phyloP scores from a whole-genome alignment of 2,329 filamentous ascomycete genomes.

The Diaporthe sp. region DNA sequence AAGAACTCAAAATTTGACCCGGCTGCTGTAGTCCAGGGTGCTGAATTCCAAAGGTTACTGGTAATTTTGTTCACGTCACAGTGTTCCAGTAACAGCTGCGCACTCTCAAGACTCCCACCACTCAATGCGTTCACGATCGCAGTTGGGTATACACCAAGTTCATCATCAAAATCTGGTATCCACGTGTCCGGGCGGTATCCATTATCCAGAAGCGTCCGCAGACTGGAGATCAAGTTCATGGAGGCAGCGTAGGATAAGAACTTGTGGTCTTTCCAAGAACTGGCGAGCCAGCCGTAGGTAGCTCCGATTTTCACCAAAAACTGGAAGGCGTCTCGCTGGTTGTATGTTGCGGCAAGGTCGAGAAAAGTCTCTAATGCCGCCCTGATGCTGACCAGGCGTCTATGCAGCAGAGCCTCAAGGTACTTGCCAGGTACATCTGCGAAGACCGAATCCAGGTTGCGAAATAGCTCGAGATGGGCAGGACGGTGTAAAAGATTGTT shows the following conservation, averaged over 20 bases:
- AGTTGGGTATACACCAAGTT: too few relatives aligned
- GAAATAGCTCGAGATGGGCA: background rate
- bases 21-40: too few relatives aligned
- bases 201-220: background rate
- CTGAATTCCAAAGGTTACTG: too few relatives aligned
- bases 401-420: background rate
- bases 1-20: background rate
- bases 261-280: background rate
- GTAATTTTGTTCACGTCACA: constrained; percentile 10
- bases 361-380: background rate
- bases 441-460: background rate
- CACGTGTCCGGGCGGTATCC: background rate
- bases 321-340: background rate
- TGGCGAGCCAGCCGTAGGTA: background rate
- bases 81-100: background rate
- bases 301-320: background rate
- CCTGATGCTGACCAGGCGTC: background rate
- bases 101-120: background rate
- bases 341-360: background rate
- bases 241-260: background rate
- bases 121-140: background rate
- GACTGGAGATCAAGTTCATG: background rate
- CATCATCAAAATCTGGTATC: too few relatives aligned
- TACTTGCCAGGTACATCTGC: background rate
- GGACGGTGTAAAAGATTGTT: background rate